phyloP scores from a whole-genome alignment of 202 grass and related monocot species.

The Panicum virgatum region DNA sequence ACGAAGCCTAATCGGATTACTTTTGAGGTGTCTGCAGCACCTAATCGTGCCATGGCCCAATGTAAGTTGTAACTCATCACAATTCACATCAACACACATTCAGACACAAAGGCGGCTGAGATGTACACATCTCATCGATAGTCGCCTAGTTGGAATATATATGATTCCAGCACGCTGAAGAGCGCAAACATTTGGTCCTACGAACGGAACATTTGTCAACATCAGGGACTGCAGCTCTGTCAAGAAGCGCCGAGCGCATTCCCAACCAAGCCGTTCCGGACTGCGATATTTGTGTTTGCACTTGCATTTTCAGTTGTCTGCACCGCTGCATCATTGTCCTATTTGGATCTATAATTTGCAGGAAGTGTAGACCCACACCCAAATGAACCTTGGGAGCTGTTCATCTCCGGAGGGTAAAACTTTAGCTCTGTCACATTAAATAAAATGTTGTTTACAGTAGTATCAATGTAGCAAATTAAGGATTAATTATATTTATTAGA shows the following conservation, averaged over 20 bases:
- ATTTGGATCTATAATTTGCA: not conserved
- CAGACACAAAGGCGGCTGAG: not conserved
- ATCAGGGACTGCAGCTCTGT: not conserved
- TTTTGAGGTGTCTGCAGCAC: too few species aligned
- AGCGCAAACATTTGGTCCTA: not conserved
- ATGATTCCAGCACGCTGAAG: slow-evolving; percentile 31
- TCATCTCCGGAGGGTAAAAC: too few species aligned
- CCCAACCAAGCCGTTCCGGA: not conserved
- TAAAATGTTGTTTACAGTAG: too few species aligned
- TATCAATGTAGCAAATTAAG: too few species aligned
- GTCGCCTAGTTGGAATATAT: slow-evolving; percentile 19
- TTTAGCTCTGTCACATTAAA: too few species aligned
- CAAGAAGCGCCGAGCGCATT: not conserved
- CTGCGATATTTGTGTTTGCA: not conserved
- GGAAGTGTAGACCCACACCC: not conserved
- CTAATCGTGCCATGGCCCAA: too few species aligned
- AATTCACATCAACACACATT: not conserved
- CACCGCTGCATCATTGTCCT: not conserved
- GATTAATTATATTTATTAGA: too few species aligned
- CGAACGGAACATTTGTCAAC: slow-evolving; percentile 6
- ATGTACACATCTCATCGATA: slow-evolving; percentile 20
- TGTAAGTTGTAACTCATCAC: not conserved
- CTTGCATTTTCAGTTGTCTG: not conserved
- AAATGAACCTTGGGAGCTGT: too few species aligned
- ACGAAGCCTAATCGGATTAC: too few species aligned